Conservation (phyloP, 1,139 yeast genomes). For the Kluyveromyces marxianus region DNA sequence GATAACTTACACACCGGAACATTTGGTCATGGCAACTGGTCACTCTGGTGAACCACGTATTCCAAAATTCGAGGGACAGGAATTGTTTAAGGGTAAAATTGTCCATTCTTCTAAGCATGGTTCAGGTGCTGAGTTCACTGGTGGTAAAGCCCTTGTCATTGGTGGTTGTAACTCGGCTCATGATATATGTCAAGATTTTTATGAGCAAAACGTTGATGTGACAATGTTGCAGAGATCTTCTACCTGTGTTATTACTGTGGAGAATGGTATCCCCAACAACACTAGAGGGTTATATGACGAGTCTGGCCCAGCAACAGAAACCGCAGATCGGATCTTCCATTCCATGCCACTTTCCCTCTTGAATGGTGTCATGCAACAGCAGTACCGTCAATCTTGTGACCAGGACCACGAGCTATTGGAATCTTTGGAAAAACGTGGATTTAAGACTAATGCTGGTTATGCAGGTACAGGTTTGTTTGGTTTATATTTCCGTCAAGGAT, state of each 20-base stretch:
- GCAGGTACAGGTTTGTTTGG: slow-evolving; percentile 39
- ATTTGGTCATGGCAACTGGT: slow-evolving; percentile 38
- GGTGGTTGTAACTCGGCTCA: slow-evolving; percentile 42
- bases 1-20: slow-evolving; percentile 27
- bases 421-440: slow-evolving; percentile 32
- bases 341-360: slow-evolving; percentile 32
- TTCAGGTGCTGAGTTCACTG: slow-evolving; percentile 35
- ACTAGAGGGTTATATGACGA: slow-evolving; percentile 33
- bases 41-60: slow-evolving; percentile 39
- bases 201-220: slow-evolving; percentile 38
- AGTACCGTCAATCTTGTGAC: slow-evolving; percentile 29
- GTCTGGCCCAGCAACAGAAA: slow-evolving; percentile 34
- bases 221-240: slow-evolving; percentile 40
- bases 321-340: slow-evolving; percentile 34
- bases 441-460: slow-evolving; percentile 37
- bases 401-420: slow-evolving; percentile 31
- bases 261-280: slow-evolving; percentile 30
- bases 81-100: slow-evolving; percentile 34
- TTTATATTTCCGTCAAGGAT: slow-evolving; percentile 37
- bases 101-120: slow-evolving; percentile 37
- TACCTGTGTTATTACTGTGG: slow-evolving; percentile 36
- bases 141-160: slow-evolving; percentile 37
- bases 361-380: slow-evolving; percentile 31
- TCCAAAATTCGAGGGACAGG: slow-evolving; percentile 35
- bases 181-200: slow-evolving; percentile 40